Base-by-base conservation (phyloP, 495 filamentous ascomycete genomes). In the Daldinia decipiens region DNA sequence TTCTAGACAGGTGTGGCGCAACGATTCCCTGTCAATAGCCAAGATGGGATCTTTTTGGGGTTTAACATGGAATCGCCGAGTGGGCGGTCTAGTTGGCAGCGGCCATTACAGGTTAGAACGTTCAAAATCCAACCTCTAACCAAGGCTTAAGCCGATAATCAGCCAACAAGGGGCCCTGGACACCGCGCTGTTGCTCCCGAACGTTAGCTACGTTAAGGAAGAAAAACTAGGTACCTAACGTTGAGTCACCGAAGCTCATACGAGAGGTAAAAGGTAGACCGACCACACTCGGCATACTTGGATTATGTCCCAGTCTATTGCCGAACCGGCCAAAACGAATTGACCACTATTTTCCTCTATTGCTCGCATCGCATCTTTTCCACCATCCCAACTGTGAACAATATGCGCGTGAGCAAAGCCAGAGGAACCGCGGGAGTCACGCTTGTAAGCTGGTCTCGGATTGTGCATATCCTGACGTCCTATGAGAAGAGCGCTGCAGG, bases 381-480 rank as follows among this genome's bases (percentile, higher is more conserved):
- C 59, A 68, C 43, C 69, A 62, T 45, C 57, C 57, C 51, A 50
- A 68, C 72, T 62, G 65, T 67, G 66, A 67, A 67, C 69, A 70
- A 70, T 67, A 72, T 65, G 70, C 70, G 59, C 60, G 55, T 70
- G 55, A 52, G 70, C 59, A 55, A 55, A 70, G 53, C 67, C 26
- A 71, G 59, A 70, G 65, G 71, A 71, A 73, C 66, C 61, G 62
- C 70, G 62, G 64, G 70, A 71, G 73, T 75, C 65, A 65, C 70
- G 55, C 65, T 65, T 61, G 70, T 69, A 73, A 69, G 64, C 65
- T 65, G 66, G 73, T 74, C 71, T 75, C 62, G 68, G 75, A 71
- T 70, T 72, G 62, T 72, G 75, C 75, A 77, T 74, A 76, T 74
- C 65, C 71, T 39, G 70, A 76, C 50, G 65, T 68, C 75, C 75